Conservation (phyloP, 2,329 filamentous ascomycete genomes). For the Talaromyces atroroseus region DNA sequence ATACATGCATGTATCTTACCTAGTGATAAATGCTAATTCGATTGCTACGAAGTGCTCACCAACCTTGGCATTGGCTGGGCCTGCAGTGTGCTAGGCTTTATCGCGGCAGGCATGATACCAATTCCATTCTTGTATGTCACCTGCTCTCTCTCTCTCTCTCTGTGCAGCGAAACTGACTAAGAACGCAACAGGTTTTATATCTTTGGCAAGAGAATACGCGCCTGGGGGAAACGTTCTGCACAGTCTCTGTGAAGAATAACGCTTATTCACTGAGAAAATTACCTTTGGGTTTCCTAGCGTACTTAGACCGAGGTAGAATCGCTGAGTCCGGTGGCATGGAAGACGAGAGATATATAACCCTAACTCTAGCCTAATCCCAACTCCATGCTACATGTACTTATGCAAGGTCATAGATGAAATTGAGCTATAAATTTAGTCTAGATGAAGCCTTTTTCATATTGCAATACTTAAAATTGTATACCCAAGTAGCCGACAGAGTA, state of each 20-base stretch:
- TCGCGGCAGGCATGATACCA: slow-evolving; percentile 5
- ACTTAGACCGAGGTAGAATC: no score
- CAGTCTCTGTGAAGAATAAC: neutral
- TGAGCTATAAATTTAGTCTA: no score
- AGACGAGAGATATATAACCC: no score
- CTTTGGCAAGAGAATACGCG: slow-evolving; percentile 1
- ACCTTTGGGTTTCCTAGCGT: no score
- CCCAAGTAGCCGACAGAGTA: no score
- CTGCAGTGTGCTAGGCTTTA: neutral
- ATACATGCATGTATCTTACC: neutral
- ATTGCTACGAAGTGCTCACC: neutral
- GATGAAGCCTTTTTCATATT: no score
- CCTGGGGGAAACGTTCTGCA: neutral
- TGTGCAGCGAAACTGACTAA: neutral
- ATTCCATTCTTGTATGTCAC: neutral
- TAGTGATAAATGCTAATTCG: neutral
- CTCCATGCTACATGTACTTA: no score
- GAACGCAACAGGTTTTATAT: neutral
- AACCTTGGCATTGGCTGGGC: slow-evolving; percentile 6
- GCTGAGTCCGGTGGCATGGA: no score
- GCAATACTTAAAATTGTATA: no score
- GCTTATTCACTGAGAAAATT: no score
- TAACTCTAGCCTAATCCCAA: no score
- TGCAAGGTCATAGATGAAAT: no score
- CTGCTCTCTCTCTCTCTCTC: neutral